phyloP scores from a whole-genome alignment of 1,139 yeast species.

The Blastobotrys elegans region DNA sequence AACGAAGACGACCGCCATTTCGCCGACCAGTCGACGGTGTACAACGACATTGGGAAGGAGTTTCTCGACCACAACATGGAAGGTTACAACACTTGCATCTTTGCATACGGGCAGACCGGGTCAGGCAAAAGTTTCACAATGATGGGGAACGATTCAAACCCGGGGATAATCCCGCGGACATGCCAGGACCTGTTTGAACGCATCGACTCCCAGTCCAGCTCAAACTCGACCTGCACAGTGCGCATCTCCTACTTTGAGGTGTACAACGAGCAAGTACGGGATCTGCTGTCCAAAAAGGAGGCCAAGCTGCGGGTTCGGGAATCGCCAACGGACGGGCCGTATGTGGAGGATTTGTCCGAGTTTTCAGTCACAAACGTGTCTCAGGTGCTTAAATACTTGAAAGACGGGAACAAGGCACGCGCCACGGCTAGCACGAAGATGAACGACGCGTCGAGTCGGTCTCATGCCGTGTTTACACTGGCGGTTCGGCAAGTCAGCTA shows the following conservation, averaged over 20 bases:
- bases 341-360: conserved; percentile 60
- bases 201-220: conserved; percentile 38
- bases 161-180: conserved; percentile 59
- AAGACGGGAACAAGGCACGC: conserved; percentile 47
- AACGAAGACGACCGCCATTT: conserved; percentile 36
- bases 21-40: conserved; percentile 48
- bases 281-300: conserved; percentile 38
- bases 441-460: conserved; percentile 63
- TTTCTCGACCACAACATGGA: conserved; percentile 57
- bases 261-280: conserved; percentile 67
- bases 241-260: conserved; percentile 63
- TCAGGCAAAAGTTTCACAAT: conserved; percentile 70
- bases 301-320: conserved; percentile 50
- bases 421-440: conserved; percentile 66
- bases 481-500: conserved; percentile 53
- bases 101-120: conserved; percentile 77
- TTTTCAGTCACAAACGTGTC: conserved; percentile 40
- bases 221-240: conserved; percentile 48
- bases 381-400: conserved; percentile 44
- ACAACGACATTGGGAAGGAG: conserved; percentile 50
- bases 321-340: conserved; percentile 59
- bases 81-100: conserved; percentile 69
- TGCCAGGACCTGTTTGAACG: conserved; percentile 50
- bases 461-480: conserved; percentile 67
- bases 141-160: conserved; percentile 53